Percentiles rank a stretch among this genome's conserved stretches.
Conservation (phyloP, 257 asterid species). For the Phtheirospermum japonicum region DNA sequence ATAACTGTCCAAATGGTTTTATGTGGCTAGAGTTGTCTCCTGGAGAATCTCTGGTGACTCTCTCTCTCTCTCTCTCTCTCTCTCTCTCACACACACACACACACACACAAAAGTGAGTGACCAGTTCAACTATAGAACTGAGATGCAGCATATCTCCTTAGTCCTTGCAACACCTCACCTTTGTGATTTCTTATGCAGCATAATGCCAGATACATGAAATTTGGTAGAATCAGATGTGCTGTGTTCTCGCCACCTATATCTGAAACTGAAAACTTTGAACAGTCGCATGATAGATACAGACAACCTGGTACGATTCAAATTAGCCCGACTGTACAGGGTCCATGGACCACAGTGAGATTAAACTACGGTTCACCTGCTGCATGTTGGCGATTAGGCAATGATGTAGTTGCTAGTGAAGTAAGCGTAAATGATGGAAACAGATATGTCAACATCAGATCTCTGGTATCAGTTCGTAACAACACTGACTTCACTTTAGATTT, state of each 20-base stretch:
- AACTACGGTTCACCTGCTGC: slow-evolving; percentile 96
- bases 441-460: slow-evolving; percentile 72
- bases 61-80: slow-evolving; percentile 26
- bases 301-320: slow-evolving; percentile 73
- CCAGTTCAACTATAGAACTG: slow-evolving; percentile 5
- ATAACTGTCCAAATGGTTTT: slow-evolving; percentile 40
- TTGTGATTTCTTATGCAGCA: slow-evolving; percentile 44
- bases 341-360: slow-evolving; percentile 85
- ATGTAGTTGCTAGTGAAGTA: slow-evolving; percentile 93
- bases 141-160: background rate
- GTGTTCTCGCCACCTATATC: slow-evolving; percentile 50
- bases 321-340: slow-evolving; percentile 83
- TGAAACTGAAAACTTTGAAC: slow-evolving; percentile 40
- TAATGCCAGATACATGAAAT: slow-evolving; percentile 28
- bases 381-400: slow-evolving; percentile 77
- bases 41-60: slow-evolving; percentile 57
- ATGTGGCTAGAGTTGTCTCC: slow-evolving; percentile 66
- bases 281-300: slow-evolving; percentile 35
- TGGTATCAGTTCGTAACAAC: slow-evolving; percentile 81
- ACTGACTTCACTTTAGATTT: slow-evolving; percentile 67
- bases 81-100: too few species aligned
- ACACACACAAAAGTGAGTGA: background rate
- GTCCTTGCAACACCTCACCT: slow-evolving; percentile 14
- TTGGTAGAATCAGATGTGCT: slow-evolving; percentile 71
- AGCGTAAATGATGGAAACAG: slow-evolving; percentile 65